Base-by-base conservation (phyloP, 495 filamentous ascomycete genomes). In the Aspergillus incahuasiensis region DNA sequence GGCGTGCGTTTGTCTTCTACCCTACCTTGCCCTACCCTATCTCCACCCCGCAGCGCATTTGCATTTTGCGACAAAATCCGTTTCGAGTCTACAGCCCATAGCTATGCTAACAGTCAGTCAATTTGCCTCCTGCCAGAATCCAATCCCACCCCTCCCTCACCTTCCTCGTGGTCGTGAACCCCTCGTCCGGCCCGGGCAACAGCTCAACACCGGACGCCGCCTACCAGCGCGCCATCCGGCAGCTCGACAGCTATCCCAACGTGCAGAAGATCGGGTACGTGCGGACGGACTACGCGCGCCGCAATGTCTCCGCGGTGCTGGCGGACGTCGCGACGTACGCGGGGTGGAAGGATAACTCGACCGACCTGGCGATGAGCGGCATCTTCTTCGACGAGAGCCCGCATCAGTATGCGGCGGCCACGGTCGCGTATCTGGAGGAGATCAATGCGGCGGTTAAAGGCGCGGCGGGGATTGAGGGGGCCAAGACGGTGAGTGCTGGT, bases 351-450 rank as follows among this genome's bases (percentile, higher is more conserved):
- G 54, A 13, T 65, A 69, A 32, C 55, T 52, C 5, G 58, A 28
- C 69, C 13, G 60, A 71, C 34, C 68, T 77, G 21, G 48, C 61
- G 7, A 57, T 79, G 21, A 60, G 65, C 3, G 78, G 78, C 6
- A 77, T 80, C 22, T 81, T 77, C 67, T 76, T 78, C 62, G 76
- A 79, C 54, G 74, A 79, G 30, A 67, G 70, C 4, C 66, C 69
- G 2, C 62, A 63, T 20, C 62, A 59, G 13, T 63, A 72, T 52
- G 57, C 63, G 18, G 18, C 60, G 0, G 62, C 54, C 18, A 56
- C 55, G 25, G 63, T 65, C 25, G 62, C 61, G 0, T 75, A 75
- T 54, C 63, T 76, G 61, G 58, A 66, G n/a, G 48, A 46, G 0
- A 55, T 74, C 8, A 68, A 65, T 0, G 12, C 55, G 42, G 61